phyloP scores from a whole-genome alignment of 1,139 yeast genomes.

The Yarrowia galli region DNA sequence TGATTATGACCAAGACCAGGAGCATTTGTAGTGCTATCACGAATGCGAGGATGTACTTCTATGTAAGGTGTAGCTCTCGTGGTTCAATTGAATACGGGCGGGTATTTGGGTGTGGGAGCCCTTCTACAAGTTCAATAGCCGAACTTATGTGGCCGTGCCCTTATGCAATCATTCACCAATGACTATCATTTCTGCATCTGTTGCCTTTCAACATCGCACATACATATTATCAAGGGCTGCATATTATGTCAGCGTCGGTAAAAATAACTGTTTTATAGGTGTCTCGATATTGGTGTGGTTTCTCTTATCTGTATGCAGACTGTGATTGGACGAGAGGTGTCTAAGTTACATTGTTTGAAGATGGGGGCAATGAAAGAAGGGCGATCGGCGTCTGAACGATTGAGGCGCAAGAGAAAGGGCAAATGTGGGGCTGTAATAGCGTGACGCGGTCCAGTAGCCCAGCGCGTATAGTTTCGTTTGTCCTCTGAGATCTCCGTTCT shows the following conservation, averaged over 20 bases:
- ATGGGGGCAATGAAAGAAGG: conserved; percentile 8
- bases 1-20: not conserved
- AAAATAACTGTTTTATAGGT: not conserved
- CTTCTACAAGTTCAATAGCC: too few relatives aligned
- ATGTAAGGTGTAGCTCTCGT: too few relatives aligned
- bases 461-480: not conserved
- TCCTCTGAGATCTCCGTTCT: not conserved
- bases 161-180: too few relatives aligned
- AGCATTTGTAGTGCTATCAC: too few relatives aligned
- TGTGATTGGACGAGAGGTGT: conserved; percentile 5
- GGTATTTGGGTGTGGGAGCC: too few relatives aligned
- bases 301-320: conserved; percentile 22
- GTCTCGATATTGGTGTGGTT: not conserved
- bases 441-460: not conserved
- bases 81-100: too few relatives aligned
- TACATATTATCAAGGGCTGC: too few relatives aligned
- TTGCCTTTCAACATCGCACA: too few relatives aligned
- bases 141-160: too few relatives aligned
- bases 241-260: not conserved
- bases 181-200: too few relatives aligned
- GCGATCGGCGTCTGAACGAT: not conserved
- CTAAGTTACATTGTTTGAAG: not conserved
- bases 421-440: not conserved
- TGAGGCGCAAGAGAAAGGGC: not conserved
- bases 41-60: too few relatives aligned